Percentiles rank a stretch among this genome's conserved stretches.
These are phyloP conservation scores for Tagetes erecta DNA, from an alignment of 129 eudicot species.

Conservation along the genomic window DNA sequence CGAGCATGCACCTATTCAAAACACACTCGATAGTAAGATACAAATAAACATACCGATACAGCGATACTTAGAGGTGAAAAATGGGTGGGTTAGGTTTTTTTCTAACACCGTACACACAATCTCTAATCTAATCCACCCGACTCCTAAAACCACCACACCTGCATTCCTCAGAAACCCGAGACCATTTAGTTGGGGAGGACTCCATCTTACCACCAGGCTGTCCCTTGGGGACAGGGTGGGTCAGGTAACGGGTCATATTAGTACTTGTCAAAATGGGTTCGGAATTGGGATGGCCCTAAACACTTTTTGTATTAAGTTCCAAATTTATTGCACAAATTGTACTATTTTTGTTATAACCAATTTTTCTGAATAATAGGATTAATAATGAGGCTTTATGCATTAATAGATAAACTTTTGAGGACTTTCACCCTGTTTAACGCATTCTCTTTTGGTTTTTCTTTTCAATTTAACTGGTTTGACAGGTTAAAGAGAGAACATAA, in stretches of 20 bases:
- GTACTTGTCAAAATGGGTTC: background rate
- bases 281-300: background rate
- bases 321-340: background rate
- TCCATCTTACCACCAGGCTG: too few species aligned
- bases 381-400: background rate
- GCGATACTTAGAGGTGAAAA: background rate
- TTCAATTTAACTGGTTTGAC: background rate
- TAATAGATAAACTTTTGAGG: background rate
- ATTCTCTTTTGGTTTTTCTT: too few species aligned
- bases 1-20: slow-evolving; percentile 87
- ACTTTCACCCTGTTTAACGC: background rate
- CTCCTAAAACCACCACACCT: too few species aligned
- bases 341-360: background rate
- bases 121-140: too few species aligned
- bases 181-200: too few species aligned
- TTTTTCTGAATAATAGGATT: background rate
- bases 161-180: too few species aligned
- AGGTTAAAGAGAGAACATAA: background rate
- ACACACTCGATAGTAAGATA: slow-evolving; percentile 1
- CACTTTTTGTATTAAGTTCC: background rate
- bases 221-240: too few species aligned
- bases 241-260: background rate
- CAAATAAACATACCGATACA: background rate
- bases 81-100: background rate
- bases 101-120: too few species aligned